Evolutionary conservation across 2,329 filamentous ascomycete species (phyloP).

Genomic region (Pseudogymnoascus sp.): DNA sequence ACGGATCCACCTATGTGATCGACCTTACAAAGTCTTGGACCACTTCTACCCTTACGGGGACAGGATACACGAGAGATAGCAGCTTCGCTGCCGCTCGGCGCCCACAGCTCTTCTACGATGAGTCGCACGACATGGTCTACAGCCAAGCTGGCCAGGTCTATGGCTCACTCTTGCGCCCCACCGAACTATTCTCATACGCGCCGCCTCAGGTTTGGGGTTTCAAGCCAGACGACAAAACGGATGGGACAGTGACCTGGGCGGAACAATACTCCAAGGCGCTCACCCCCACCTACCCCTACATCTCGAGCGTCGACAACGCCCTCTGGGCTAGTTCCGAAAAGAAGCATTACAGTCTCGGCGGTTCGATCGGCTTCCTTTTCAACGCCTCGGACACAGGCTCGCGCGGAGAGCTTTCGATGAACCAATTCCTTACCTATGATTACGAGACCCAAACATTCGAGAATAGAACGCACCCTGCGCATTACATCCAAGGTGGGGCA

Average conservation of each 20-base stretch:
- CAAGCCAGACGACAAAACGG: not conserved
- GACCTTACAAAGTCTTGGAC: conserved; percentile 16
- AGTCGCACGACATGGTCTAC: conserved; percentile 4
- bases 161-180: not conserved
- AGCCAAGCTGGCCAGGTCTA: not conserved
- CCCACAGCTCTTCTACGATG: not conserved
- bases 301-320: not conserved
- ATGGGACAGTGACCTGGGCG: not conserved
- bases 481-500: conserved; percentile 9
- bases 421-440: conserved; percentile 1
- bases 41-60: conserved; percentile 11
- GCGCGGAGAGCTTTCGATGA: not conserved
- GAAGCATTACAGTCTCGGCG: conserved; percentile 5
- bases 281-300: not conserved
- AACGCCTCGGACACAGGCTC: not conserved
- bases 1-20: conserved; percentile 13
- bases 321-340: not conserved
- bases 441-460: not conserved
- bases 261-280: not conserved
- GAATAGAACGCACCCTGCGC: conserved; percentile 9
- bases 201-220: not conserved
- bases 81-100: not conserved
- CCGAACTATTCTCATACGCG: not conserved
- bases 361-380: not conserved
- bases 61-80: not conserved